Conservation (phyloP, 192 early-diverging fungal species). For the Nowakowskiella sp. region DNA sequence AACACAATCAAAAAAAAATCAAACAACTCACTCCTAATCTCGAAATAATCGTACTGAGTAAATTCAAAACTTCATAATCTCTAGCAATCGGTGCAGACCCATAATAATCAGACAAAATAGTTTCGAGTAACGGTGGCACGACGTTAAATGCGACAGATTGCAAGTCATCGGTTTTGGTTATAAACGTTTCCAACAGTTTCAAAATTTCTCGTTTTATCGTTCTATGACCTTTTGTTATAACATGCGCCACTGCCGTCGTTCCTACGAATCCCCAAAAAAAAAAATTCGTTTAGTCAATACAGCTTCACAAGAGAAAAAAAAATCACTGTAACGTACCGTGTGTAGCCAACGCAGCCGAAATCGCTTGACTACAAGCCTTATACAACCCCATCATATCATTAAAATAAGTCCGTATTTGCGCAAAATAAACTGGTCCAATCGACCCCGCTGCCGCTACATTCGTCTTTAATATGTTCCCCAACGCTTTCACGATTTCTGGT, state of each 20-base stretch:
- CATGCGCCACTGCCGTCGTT: slow-evolving; percentile 83
- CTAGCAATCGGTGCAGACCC: slow-evolving; percentile 78
- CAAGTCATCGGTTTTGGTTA: slow-evolving; percentile 83
- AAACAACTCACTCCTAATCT: slow-evolving; percentile 58
- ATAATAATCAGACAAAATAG: slow-evolving; percentile 83
- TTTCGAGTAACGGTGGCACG: slow-evolving; percentile 85
- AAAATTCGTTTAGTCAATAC: slow-evolving; percentile 1
- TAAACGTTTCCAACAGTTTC: slow-evolving; percentile 86
- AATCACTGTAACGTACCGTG: slow-evolving; percentile 38
- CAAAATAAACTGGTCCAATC: slow-evolving; percentile 77
- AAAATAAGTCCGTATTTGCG: slow-evolving; percentile 85
- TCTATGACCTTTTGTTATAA: slow-evolving; percentile 79
- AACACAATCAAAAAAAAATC: not conserved
- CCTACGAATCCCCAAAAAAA: slow-evolving; percentile 30
- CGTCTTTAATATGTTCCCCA: slow-evolving; percentile 90
- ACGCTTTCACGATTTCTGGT: slow-evolving; percentile 72
- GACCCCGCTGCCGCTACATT: slow-evolving; percentile 88
- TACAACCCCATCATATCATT: slow-evolving; percentile 88
- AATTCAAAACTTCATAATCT: slow-evolving; percentile 91
- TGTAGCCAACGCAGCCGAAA: slow-evolving; percentile 67
- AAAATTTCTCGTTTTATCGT: slow-evolving; percentile 96
- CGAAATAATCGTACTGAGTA: slow-evolving; percentile 80
- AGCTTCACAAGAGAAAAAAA: slow-evolving; percentile 1
- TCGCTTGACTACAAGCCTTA: slow-evolving; percentile 74
- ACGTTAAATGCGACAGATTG: slow-evolving; percentile 68